Evolutionary conservation across 192 early-diverging fungal species (phyloP).

Genomic region (Paraglomus brasilianum): DNA sequence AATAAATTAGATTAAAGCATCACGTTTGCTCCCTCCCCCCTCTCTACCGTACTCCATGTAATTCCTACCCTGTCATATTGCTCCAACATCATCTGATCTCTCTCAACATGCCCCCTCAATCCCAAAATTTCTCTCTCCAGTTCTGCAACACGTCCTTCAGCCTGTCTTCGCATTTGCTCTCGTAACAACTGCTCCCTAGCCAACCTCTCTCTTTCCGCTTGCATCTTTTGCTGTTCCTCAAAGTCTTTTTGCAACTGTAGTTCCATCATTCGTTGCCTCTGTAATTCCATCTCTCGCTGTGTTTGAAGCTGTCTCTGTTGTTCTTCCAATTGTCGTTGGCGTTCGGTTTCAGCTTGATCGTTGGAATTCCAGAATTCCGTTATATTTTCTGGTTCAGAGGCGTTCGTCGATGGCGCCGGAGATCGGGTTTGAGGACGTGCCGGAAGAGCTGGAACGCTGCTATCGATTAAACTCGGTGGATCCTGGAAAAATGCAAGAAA

Average conservation of each 20-base stretch:
- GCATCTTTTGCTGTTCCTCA: constrained; percentile 75
- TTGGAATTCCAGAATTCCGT: constrained; percentile 65
- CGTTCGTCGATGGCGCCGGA: constrained; percentile 42
- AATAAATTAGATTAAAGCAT: background rate
- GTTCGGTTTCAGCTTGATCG: constrained; percentile 64
- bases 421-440: constrained; percentile 45
- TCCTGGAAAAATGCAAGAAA: constrained; percentile 41
- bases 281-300: constrained; percentile 56
- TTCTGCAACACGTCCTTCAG: constrained; percentile 73
- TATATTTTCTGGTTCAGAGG: constrained; percentile 53
- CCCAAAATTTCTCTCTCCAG: constrained; percentile 80
- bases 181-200: constrained; percentile 72
- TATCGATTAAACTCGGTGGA: constrained; percentile 81
- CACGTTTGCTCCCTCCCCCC: background rate
- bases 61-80: constrained; percentile 77
- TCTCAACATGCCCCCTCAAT: constrained; percentile 72
- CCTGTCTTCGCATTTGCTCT: constrained; percentile 81
- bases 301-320: constrained; percentile 64
- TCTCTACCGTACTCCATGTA: background rate
- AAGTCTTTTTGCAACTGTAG: constrained; percentile 67
- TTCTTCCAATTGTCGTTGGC: constrained; percentile 59
- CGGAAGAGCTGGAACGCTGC: constrained; percentile 57
- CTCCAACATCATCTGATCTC: constrained; percentile 78
- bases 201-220: constrained; percentile 69
- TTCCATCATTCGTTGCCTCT: constrained; percentile 53